Evolutionary conservation across 108 stramenopile genomes (phyloP).

Genomic region (Parmales sp.): DNA sequence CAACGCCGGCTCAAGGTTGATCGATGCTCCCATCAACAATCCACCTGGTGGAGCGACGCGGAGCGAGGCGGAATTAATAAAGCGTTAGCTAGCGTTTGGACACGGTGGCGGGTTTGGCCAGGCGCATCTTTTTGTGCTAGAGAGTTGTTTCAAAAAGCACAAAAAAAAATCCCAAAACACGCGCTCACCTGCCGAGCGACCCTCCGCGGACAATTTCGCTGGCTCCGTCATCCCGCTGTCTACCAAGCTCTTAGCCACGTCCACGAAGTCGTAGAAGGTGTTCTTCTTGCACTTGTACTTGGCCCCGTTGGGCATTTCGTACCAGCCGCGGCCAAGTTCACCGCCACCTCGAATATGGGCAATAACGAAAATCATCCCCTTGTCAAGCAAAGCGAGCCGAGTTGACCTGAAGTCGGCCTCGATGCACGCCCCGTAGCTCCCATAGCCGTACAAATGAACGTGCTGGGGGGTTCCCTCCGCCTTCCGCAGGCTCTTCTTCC

Average conservation of each 20-base stretch:
- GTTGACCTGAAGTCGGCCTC: constrained; percentile 71
- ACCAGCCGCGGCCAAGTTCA: constrained; percentile 91
- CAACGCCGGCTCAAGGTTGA: constrained; percentile 68
- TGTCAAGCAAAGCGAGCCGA: constrained; percentile 63
- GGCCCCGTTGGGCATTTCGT: constrained; percentile 81
- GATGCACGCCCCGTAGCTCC: constrained; percentile 77
- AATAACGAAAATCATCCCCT: constrained; percentile 74
- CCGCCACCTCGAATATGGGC: constrained; percentile 93
- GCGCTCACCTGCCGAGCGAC: constrained; percentile 45
- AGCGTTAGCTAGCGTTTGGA: too few relatives aligned
- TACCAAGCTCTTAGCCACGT: constrained; percentile 34
- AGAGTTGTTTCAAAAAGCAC: too few relatives aligned
- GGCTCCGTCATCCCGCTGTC: neutral
- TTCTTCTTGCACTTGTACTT: constrained; percentile 90
- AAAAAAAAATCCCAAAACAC: too few relatives aligned
- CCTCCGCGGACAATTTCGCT: constrained; percentile 26
- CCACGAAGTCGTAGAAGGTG: constrained; percentile 88
- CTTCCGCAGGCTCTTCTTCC: constrained; percentile 62
- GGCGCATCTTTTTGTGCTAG: too few relatives aligned
- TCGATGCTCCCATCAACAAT: constrained; percentile 37
- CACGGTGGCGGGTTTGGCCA: too few relatives aligned
- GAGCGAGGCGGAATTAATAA: too few relatives aligned
- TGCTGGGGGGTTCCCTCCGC: constrained; percentile 34
- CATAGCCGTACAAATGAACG: constrained; percentile 80
- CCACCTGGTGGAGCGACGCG: too few relatives aligned